Percentiles rank a stretch among this genome's conserved stretches.
These are phyloP conservation scores for Zangia roseola DNA, from an alignment of 768 basidiomycete genomes.

Conservation along the genomic window DNA sequence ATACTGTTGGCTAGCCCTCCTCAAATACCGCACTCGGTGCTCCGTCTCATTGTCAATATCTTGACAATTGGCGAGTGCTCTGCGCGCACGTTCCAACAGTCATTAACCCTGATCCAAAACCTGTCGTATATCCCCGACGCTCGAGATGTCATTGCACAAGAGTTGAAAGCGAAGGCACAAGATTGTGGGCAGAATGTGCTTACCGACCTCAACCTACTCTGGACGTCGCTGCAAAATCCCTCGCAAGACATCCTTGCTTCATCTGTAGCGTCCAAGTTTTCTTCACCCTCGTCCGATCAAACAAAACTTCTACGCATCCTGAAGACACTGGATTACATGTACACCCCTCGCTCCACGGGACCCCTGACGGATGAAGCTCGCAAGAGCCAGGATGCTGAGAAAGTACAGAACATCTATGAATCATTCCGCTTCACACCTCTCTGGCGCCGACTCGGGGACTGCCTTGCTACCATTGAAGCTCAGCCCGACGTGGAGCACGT, in stretches of 20 bases:
- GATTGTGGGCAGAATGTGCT: slow-evolving; percentile 79
- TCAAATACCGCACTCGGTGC: slow-evolving; percentile 78
- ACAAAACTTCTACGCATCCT: slow-evolving; percentile 94
- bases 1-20: slow-evolving; percentile 72
- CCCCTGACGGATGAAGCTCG: slow-evolving; percentile 37
- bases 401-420: slow-evolving; percentile 86
- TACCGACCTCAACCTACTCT: slow-evolving; percentile 76
- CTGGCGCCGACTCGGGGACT: slow-evolving; percentile 90
- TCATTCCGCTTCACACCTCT: slow-evolving; percentile 87
- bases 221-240: slow-evolving; percentile 55
- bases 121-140: slow-evolving; percentile 86
- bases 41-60: slow-evolving; percentile 93
- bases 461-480: slow-evolving; percentile 79
- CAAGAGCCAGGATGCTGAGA: slow-evolving; percentile 63
- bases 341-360: slow-evolving; percentile 56
- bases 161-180: slow-evolving; percentile 83
- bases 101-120: slow-evolving; percentile 88
- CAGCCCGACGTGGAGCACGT: slow-evolving; percentile 81
- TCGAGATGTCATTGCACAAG: slow-evolving; percentile 84
- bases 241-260: slow-evolving; percentile 57
- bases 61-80: slow-evolving; percentile 97
- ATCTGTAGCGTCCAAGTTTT: slow-evolving; percentile 84
- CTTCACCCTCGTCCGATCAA: slow-evolving; percentile 89
- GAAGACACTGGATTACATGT: slow-evolving; percentile 98
- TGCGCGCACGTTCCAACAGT: slow-evolving; percentile 93